These are phyloP conservation scores for Lentinula sp. DNA, from an alignment of 768 basidiomycete species.

Conservation along the genomic window DNA sequence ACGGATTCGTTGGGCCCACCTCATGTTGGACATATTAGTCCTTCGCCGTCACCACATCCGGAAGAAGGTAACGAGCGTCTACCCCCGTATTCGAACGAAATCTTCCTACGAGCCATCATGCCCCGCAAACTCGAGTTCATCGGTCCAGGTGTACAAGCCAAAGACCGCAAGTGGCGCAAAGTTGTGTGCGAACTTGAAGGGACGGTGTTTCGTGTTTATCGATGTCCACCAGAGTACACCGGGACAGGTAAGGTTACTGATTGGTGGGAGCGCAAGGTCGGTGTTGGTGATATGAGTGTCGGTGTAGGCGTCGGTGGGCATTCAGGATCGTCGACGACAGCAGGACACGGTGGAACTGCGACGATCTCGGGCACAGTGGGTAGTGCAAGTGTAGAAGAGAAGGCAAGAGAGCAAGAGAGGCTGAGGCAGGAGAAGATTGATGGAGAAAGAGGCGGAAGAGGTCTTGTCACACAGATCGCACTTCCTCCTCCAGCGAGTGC, in stretches of 20 bases:
- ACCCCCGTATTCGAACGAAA: conserved; percentile 74
- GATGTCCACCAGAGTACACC: conserved; percentile 33
- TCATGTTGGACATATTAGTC: background rate
- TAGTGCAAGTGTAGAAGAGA: background rate
- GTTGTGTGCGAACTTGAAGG: conserved; percentile 89
- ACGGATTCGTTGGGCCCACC: conserved; percentile 12
- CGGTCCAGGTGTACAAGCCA: conserved; percentile 78
- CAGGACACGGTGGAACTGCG: background rate
- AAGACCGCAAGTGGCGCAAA: conserved; percentile 88
- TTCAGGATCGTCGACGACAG: conserved; percentile 8
- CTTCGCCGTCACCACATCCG: conserved; percentile 5
- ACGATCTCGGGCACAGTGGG: background rate
- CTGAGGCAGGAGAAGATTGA: conserved; percentile 1
- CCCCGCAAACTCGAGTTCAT: conserved; percentile 93
- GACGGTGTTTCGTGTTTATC: conserved; percentile 79
- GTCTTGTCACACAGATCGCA: background rate
- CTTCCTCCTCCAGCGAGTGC: background rate
- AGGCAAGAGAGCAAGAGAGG: background rate
- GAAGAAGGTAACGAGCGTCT: conserved; percentile 55
- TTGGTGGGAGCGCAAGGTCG: conserved; percentile 77
- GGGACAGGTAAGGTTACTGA: conserved; percentile 53
- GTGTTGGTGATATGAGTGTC: conserved; percentile 54
- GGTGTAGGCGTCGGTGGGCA: conserved; percentile 11
- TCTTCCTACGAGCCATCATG: conserved; percentile 77
- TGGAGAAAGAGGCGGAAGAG: background rate